Evolutionary conservation across 2,329 filamentous ascomycete species (phyloP), one percentile per base, ranked within the genome.

Genomic region (Coniochaeta pulveracea): DNA sequence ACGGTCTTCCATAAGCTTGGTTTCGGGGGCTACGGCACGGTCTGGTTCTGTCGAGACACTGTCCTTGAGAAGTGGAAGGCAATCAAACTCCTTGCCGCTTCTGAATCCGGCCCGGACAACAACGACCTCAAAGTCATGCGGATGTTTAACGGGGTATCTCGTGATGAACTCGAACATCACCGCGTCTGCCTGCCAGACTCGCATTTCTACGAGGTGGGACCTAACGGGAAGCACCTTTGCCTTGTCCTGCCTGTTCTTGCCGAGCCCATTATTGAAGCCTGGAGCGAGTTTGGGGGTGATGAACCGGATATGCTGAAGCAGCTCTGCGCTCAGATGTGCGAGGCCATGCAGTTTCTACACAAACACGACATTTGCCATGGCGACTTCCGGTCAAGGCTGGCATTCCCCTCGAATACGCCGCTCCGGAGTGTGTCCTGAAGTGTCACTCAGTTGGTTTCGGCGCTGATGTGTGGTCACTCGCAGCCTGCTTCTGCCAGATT

Each of bases 1-100:
- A 46, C 49, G 27, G 42, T 60, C 22, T 34, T 52, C 23, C 50
- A 56, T 21, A 63, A 62, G 38, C 39, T 61, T 31, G 57, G 58
- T 29, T 54, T 43, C 37, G 56, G 58, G 19, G 49, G 49, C 10
- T 56, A 43, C 40, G 54, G 52, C 5, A 63, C 58, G 3, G 55
- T 60, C 26, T 63, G 58, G 60, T 50, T 62, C 34, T 57, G 50
- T 29, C 23, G 16, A n/a, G 35, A 37, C 18, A 16, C 15, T 4
- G 10, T 17, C 11, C 12, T 15, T 2, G 7, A 17, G 6, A 19
- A 23, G 14, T 36, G 34, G 34, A 16, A 16, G 2, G 34, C 34
- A 6, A 17, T 36, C 21, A 36, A 36, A n/a, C 18, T 36, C 10
- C 16, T 36, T 7, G n/a, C 12, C 4, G 28, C 34, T 14, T 11